Evolutionary conservation across 805 yeast species (phyloP).

Genomic region (Wickerhamomyces ciferrii): DNA sequence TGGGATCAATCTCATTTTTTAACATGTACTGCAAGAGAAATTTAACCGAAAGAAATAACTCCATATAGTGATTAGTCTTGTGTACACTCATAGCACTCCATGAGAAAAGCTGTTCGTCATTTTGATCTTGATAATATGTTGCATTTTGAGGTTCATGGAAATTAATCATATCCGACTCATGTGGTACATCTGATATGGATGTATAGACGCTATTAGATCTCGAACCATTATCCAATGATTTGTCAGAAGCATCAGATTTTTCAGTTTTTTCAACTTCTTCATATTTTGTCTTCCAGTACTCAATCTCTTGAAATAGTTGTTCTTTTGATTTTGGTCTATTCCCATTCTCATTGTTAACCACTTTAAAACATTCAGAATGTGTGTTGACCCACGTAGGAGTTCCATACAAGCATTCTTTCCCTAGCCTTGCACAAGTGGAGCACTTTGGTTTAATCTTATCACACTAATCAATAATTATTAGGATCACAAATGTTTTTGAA

Average conservation of each 20-base stretch:
- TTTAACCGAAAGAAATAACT: slow-evolving; percentile 11
- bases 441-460: not conserved
- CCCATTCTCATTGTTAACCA: not conserved
- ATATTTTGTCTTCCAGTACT: not conserved
- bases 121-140: slow-evolving; percentile 7
- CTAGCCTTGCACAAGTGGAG: not conserved
- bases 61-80: slow-evolving; percentile 13
- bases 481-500: too few species aligned
- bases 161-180: slow-evolving; percentile 2
- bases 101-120: slow-evolving; percentile 17
- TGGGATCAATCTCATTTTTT: slow-evolving; percentile 3
- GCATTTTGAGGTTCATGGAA: slow-evolving; percentile 11
- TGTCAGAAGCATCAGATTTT: not conserved
- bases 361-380: not conserved
- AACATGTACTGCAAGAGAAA: slow-evolving; percentile 4
- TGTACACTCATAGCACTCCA: slow-evolving; percentile 6
- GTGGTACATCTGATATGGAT: too few species aligned
- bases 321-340: not conserved
- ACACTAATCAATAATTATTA: too few species aligned
- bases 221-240: not conserved
- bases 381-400: not conserved
- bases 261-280: not conserved
- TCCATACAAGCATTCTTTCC: not conserved
- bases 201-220: too few species aligned
- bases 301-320: not conserved